Conservation (phyloP, 192 early-diverging fungal genomes). For the Coemansia sp. region DNA sequence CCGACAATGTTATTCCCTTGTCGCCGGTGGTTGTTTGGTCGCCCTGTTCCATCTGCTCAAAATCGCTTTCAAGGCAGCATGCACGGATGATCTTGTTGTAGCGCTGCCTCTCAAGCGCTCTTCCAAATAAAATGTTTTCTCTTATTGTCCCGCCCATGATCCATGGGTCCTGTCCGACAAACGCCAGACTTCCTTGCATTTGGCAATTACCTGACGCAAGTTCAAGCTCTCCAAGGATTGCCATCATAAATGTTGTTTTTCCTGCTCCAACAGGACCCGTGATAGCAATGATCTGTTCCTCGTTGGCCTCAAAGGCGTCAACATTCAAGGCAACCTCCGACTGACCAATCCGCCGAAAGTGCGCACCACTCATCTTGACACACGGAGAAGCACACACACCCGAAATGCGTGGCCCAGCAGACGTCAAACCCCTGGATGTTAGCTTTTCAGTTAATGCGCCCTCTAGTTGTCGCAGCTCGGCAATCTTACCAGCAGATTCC, state of each 20-base stretch:
- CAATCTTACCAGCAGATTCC: slow-evolving; percentile 2
- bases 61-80: slow-evolving; percentile 63
- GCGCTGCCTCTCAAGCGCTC: slow-evolving; percentile 46
- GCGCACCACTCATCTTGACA: slow-evolving; percentile 5
- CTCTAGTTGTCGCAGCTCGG: slow-evolving; percentile 17
- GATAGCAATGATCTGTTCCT: slow-evolving; percentile 66
- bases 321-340: neutral
- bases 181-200: slow-evolving; percentile 23
- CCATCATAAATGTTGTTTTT: slow-evolving; percentile 73
- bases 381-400: neutral
- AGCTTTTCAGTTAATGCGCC: slow-evolving; percentile 9
- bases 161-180: slow-evolving; percentile 58
- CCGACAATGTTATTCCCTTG: slow-evolving; percentile 34
- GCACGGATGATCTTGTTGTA: slow-evolving; percentile 60
- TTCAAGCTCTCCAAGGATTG: slow-evolving; percentile 74
- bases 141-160: slow-evolving; percentile 65
- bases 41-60: slow-evolving; percentile 57
- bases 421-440: neutral
- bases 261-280: slow-evolving; percentile 82
- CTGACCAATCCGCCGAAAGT: slow-evolving; percentile 6
- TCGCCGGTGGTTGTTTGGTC: slow-evolving; percentile 62
- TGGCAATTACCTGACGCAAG: slow-evolving; percentile 7
- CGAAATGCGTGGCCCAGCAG: neutral
- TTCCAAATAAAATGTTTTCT: slow-evolving; percentile 77
- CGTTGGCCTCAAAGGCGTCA: neutral